Evolutionary conservation across 23 red algal species (phyloP), one percentile per base, ranked within the genome.

Genomic region (Gracilaria vermiculophylla): DNA sequence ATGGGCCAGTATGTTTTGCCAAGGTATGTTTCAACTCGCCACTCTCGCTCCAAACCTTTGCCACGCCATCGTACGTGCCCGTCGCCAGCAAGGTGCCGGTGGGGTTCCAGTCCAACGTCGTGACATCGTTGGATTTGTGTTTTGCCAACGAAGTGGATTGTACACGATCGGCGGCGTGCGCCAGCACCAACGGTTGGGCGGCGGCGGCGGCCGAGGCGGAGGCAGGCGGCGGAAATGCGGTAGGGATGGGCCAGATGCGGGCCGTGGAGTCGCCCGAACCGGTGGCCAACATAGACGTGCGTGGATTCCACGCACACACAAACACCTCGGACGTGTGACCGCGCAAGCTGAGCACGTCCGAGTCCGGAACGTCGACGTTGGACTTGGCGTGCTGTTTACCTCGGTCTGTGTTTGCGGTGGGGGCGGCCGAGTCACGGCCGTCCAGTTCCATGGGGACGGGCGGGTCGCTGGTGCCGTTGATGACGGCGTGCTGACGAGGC

Each of bases 221-320:
- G 8, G 66, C 54, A 2, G 53, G 69, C 28, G 56, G 5, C 3
- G 81, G 69, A 31, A 88, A 70, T 11, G 78, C 49, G 19, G 82
- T 64, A 23, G 94, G 94, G 25, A 96, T 92, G 9, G 95, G 85
- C 97, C 97, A 99, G 20, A 99, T 89, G 16, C 97, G 89, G 33
- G 87, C 97, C 36, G 97, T 94, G n/a, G 85, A 78, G 55, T 99
- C 97, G 14, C 90, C 97, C 23, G 92, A 95, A 37, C 92, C 97
- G 1, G 84, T 94, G 0, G 97, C 97, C 40, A 99, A 79, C 42
- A 95, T 47, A 0, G 89, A 87, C 21, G 80, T 53, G 16, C 73
- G 80, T 28, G 97, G 97, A 85, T 99, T 95, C 97, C 97, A 99
- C 15, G 97, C 88, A 33, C 84, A 91, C 1, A 90, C 89, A 86